Base-by-base conservation (phyloP, 257 asterid genomes). In the Rauvolfia tetraphylla region DNA sequence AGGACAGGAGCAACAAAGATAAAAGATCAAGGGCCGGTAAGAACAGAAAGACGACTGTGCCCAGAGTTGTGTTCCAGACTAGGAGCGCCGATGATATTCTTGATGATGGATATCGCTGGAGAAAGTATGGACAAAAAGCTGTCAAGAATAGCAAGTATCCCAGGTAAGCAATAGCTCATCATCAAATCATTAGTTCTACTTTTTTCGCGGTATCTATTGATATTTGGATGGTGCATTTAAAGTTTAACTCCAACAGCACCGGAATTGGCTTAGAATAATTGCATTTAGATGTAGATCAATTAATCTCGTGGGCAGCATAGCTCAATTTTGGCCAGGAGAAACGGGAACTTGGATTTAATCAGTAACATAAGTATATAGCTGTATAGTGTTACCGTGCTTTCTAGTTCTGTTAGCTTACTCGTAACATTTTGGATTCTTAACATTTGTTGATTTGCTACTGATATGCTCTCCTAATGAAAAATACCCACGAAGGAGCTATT, bases 71-170 rank as follows among this genome's bases (percentile, higher is more conserved):
- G 58, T 94, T 94, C 77, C 97, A 94, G 81, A 92, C 98, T 0
- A 86, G 89, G 85, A 94, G 97, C 79, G 81, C 83, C n/a, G 95
- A 94, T 80, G 97, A 94, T 68, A 90, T 92, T 78, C 98, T 94
- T 78, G 98, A 94, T 82, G 98, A 94, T 88, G 98, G 98, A 13
- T 93, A 86, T 77, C 91, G 93, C 66, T 93, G 98, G 97, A 84
- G 98, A 76, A 93, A 93, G 82, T 93, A 94, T 78, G 98, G 98
- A 0, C 98, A 94, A 68, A 94, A 94, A 84, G 82, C 97, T 68
- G 97, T 94, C 23, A 94, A 94, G 83, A 85, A 94, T 71, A 88
- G 90, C 73, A 80, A 80, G n/a, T 95, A 87, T 81, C 97, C 97
- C 53, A 89, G 97, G 98, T 94, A 85, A 53, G n/a, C 22, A 49